These are phyloP conservation scores for Jatropha multifida DNA, from an alignment of 441 rosid genomes.

Conservation along the genomic window DNA sequence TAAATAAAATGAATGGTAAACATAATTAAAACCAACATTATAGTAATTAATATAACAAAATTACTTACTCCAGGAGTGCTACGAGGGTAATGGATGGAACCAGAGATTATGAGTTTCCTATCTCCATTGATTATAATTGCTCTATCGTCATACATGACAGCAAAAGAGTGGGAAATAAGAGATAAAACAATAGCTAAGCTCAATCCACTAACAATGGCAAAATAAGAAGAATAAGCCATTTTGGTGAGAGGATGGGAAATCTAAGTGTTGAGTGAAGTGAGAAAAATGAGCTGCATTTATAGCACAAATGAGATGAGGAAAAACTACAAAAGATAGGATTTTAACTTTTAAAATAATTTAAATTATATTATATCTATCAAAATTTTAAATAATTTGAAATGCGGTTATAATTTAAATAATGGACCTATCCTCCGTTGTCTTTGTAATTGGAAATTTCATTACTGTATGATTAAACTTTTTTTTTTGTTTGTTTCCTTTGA, in stretches of 20 bases:
- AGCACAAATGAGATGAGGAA: no score
- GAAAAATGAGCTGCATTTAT: no score
- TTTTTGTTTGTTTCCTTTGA: no score
- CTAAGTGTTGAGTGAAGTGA: background rate
- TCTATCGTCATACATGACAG: constrained; percentile 23
- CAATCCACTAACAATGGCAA: background rate
- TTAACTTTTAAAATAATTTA: no score
- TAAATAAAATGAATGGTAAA: background rate
- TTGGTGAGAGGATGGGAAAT: background rate
- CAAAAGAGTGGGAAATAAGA: background rate
- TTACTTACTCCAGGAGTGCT: constrained; percentile 26
- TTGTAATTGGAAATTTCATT: no score
- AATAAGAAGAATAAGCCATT: background rate
- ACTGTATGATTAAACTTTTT: no score
- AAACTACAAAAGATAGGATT: no score
- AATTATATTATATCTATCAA: no score
- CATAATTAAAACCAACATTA: background rate
- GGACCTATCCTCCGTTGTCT: background rate
- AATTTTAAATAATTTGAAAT: no score
- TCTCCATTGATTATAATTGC: constrained; percentile 37
- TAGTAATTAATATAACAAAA: background rate
- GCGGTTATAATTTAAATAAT: background rate
- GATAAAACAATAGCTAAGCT: background rate
- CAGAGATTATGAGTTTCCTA: constrained; percentile 37
- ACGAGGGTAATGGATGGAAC: constrained; percentile 40